These are phyloP conservation scores for Pseudonitzschia multiseries DNA, from an alignment of 108 stramenopile genomes.

Conservation along the genomic window DNA sequence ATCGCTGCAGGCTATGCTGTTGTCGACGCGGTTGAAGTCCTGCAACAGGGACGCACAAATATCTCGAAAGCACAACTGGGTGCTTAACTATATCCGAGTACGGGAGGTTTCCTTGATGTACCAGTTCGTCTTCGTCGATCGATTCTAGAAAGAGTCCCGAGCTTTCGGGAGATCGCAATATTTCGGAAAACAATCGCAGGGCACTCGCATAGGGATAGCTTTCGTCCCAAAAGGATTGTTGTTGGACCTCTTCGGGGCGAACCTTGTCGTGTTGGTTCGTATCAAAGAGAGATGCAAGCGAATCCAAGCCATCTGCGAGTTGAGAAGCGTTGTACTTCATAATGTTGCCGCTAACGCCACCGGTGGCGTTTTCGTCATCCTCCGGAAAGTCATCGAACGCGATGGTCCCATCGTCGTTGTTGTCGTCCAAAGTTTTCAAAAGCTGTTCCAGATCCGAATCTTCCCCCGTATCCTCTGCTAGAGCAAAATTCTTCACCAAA, in stretches of 20 bases:
- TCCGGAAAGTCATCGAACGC: slow-evolving; percentile 20
- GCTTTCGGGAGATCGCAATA: slow-evolving; percentile 42
- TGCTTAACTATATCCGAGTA: slow-evolving; percentile 53
- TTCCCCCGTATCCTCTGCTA: slow-evolving; percentile 5
- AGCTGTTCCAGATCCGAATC: slow-evolving; percentile 26
- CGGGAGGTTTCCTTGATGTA: slow-evolving; percentile 28
- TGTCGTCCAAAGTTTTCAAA: slow-evolving; percentile 28
- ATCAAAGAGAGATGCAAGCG: slow-evolving; percentile 38
- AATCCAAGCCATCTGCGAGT: slow-evolving; percentile 38
- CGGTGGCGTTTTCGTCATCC: not conserved
- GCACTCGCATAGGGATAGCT: not conserved
- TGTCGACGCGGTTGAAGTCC: slow-evolving; percentile 24
- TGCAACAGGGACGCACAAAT: slow-evolving; percentile 49
- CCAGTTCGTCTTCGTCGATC: slow-evolving; percentile 41
- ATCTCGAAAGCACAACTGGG: slow-evolving; percentile 59
- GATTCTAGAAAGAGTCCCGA: slow-evolving; percentile 46
- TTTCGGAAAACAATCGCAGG: slow-evolving; percentile 42
- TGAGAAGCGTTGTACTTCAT: slow-evolving; percentile 24
- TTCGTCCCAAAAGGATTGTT: slow-evolving; percentile 4
- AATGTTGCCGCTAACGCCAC: not conserved
- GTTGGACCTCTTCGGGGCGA: slow-evolving; percentile 18
- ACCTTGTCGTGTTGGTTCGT: slow-evolving; percentile 22
- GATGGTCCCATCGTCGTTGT: slow-evolving; percentile 2
- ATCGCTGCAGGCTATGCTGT: slow-evolving; percentile 22
- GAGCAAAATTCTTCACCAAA: not conserved